These are phyloP conservation scores for Apiospora saccharicola DNA, from an alignment of 2,329 filamentous ascomycete species.

Conservation along the genomic window DNA sequence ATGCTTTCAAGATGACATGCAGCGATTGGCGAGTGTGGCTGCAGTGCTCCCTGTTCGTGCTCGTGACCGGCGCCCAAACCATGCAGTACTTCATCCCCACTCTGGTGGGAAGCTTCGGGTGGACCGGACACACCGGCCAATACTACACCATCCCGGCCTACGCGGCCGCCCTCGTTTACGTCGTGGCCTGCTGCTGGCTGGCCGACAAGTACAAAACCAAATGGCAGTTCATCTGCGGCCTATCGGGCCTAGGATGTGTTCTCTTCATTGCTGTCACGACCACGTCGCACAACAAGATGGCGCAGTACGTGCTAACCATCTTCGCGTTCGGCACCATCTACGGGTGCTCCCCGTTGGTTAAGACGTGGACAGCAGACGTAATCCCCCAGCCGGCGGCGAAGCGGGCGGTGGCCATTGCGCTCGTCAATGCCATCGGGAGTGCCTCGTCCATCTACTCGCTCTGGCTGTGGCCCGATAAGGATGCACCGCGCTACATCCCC, in stretches of 20 bases:
- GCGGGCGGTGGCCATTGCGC: constrained; percentile 28
- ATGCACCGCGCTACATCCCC: constrained; percentile 27
- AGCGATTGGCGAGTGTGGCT: constrained; percentile 36
- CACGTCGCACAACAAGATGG: constrained; percentile 27
- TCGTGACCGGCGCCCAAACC: constrained; percentile 40
- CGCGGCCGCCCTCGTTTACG: constrained; percentile 36
- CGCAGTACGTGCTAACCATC: constrained; percentile 36
- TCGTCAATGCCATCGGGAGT: constrained; percentile 30
- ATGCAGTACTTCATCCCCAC: constrained; percentile 45
- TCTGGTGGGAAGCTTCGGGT: constrained; percentile 41
- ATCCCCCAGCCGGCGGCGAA: constrained; percentile 33
- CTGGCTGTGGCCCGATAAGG: constrained; percentile 27
- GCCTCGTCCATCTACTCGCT: constrained; percentile 29
- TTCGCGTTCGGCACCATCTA: constrained; percentile 41
- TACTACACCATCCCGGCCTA: constrained; percentile 40
- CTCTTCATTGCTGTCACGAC: constrained; percentile 37
- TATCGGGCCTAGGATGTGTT: constrained; percentile 35
- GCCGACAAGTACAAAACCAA: constrained; percentile 38
- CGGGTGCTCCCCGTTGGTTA: constrained; percentile 37
- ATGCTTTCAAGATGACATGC: constrained; percentile 38
- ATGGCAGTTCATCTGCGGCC: constrained; percentile 38
- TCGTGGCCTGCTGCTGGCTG: constrained; percentile 36
- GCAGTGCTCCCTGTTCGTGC: constrained; percentile 37
- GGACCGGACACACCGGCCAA: constrained; percentile 33
- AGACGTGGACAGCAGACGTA: constrained; percentile 34